Evolutionary conservation across 2,329 filamentous ascomycete genomes (phyloP), one percentile per base, ranked within the genome.

Genomic region (Arthrobotrys pseudoclavata): DNA sequence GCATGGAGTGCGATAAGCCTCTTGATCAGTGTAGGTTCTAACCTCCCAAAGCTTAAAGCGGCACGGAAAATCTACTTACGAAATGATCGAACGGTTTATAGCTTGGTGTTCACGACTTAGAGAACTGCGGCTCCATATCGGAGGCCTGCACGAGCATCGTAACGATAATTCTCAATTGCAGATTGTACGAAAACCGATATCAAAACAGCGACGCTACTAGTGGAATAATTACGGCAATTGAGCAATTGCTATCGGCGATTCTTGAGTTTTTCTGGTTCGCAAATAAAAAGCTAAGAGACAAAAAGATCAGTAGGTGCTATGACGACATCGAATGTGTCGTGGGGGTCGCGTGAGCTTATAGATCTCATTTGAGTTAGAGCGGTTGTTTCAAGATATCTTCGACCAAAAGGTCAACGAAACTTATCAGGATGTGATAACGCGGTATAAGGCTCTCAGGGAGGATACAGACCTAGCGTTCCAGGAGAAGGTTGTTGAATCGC

Each of bases 191-290:
- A 62, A 76, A 76, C 15, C 66, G 71, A 1, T 57, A 76, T 20
- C 20, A 60, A 9, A 3, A 52, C 4, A 45, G 53, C 6, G 64
- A 69, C 4, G 48, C 66, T 4, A 45, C 64, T 1, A 66, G 50
- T 7, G 40, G 64, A 13, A 40, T 69, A 1, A 76, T 69, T 22
- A 66, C 69, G 22, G 34, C 55, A 9, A 76, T 76, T 12, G 55
- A 53, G 34, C 64, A 76, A 50, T 29, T 76, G 2, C 66, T 76
- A 22, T 53, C 71, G 0, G 66, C 66, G 1, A 66, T 76, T 5
- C 57, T 76, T 9, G 64, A 76, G 37, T 76, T 76, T 22, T 76
- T 69, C 40, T 76, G 71, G 71, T 48, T 66, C 26, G 71, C 71
- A 0, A 76, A 34, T 13, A 61, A 31, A n/a, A 76, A 69, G 45